These are phyloP conservation scores for Entonaema liquescens DNA, from an alignment of 495 filamentous ascomycete genomes.

Conservation along the genomic window DNA sequence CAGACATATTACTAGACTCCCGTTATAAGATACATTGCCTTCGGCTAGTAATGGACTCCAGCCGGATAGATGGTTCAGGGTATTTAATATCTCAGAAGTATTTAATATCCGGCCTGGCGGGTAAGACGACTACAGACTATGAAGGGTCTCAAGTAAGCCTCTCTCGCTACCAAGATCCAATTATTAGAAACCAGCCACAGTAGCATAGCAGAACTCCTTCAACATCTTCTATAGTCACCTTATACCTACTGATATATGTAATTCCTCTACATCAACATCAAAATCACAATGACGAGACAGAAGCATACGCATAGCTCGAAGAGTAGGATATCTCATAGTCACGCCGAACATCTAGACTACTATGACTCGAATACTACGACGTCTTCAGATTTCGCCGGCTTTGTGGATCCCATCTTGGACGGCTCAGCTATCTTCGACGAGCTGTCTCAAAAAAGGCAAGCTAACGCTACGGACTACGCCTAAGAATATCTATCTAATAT, in stretches of 20 bases:
- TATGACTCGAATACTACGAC: conserved; percentile 9
- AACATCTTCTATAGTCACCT: conserved; percentile 14
- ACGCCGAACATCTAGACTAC: conserved; percentile 15
- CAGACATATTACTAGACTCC: conserved; percentile 19
- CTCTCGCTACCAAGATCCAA: conserved; percentile 20
- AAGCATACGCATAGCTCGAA: conserved; percentile 30
- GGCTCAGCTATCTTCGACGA: conserved; percentile 40
- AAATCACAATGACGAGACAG: conserved; percentile 38
- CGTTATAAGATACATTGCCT: conserved; percentile 28
- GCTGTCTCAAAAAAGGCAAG: conserved; percentile 39
- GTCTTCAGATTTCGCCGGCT: conserved; percentile 30
- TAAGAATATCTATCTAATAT: conserved; percentile 14
- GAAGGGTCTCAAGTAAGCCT: conserved; percentile 25
- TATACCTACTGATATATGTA: conserved; percentile 11
- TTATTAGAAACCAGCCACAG: conserved; percentile 22
- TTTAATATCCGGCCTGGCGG: conserved; percentile 44
- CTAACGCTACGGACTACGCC: background rate
- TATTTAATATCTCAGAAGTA: conserved; percentile 42
- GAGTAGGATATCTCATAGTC: conserved; percentile 23
- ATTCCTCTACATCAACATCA: conserved; percentile 7
- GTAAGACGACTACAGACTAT: conserved; percentile 25
- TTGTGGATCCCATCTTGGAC: conserved; percentile 33
- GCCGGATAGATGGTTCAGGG: conserved; percentile 28
- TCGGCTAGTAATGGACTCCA: conserved; percentile 31
- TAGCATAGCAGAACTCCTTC: conserved; percentile 7